These are phyloP conservation scores for Boechera stricta DNA, from an alignment of 345 rosid genomes.

Conservation along the genomic window DNA sequence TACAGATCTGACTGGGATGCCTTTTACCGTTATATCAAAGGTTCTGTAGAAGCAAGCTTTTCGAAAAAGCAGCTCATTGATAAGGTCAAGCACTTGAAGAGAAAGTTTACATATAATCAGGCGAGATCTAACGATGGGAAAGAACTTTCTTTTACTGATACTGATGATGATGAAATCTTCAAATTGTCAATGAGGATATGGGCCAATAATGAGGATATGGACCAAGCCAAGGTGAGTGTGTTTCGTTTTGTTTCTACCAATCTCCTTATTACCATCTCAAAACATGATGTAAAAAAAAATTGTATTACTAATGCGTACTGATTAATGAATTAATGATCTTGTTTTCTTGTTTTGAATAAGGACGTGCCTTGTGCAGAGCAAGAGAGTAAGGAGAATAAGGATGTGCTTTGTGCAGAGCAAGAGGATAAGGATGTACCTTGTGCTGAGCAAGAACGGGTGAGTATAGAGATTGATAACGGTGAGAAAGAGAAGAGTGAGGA, in stretches of 20 bases:
- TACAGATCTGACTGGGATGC: conserved; percentile 6
- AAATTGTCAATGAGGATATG: conserved; percentile 23
- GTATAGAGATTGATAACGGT: background rate
- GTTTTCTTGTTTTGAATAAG: background rate
- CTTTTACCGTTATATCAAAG: background rate
- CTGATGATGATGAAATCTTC: conserved; percentile 23
- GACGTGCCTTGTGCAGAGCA: background rate
- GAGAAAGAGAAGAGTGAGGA: conserved; percentile 22
- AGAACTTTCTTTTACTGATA: background rate
- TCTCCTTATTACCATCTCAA: background rate
- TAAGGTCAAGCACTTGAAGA: conserved; percentile 26
- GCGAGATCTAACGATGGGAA: background rate
- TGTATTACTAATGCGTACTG: background rate
- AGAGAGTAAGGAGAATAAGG: background rate
- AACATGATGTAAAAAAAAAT: background rate
- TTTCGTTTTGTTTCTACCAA: background rate
- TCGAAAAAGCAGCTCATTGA: conserved; percentile 18
- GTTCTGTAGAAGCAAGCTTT: background rate
- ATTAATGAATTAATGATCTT: background rate
- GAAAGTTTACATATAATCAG: conserved; percentile 7
- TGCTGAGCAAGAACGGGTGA: background rate
- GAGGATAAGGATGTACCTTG: background rate
- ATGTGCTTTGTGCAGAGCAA: background rate
- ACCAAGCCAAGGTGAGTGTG: conserved; percentile 12
- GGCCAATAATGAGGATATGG: background rate